Percentiles rank a stretch among this genome's conserved stretches.
Conservation (phyloP, 2,329 filamentous ascomycete genomes). For the Mariannaea elegans region DNA sequence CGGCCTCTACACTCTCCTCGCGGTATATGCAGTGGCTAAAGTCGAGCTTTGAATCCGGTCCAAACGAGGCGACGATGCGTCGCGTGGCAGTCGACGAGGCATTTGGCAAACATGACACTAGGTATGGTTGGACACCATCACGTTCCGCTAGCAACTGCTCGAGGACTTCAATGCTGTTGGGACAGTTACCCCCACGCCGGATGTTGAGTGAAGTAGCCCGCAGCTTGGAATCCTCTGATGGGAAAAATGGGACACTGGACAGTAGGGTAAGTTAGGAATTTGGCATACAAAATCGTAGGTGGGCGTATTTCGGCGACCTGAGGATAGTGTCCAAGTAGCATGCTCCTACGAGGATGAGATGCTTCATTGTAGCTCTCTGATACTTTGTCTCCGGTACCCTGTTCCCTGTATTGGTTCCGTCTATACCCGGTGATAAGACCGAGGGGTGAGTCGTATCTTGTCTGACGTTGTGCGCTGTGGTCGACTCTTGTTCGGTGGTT, state of each 20-base stretch:
- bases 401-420: neutral
- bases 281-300: neutral
- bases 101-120: conserved; percentile 65
- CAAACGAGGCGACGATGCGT: conserved; percentile 65
- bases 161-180: conserved; percentile 76
- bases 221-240: conserved; percentile 76
- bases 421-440: neutral
- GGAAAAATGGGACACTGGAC: conserved; percentile 70
- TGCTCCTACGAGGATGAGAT: conserved; percentile 71
- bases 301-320: conserved; percentile 49
- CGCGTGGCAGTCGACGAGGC: conserved; percentile 58
- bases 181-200: conserved; percentile 76
- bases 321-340: conserved; percentile 78
- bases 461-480: neutral
- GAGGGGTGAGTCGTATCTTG: neutral
- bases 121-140: conserved; percentile 47
- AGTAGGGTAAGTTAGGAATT: conserved; percentile 27
- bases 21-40: conserved; percentile 69
- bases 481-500: neutral
- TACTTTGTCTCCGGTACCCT: neutral
- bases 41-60: conserved; percentile 51
- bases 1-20: conserved; percentile 61
- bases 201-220: conserved; percentile 67
- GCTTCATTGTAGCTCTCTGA: conserved; percentile 52
- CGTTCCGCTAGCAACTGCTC: conserved; percentile 63